These are phyloP conservation scores for Ulota crispa DNA, from an alignment of 225 moss, liverwort and hornwort genomes.

Conservation along the genomic window DNA sequence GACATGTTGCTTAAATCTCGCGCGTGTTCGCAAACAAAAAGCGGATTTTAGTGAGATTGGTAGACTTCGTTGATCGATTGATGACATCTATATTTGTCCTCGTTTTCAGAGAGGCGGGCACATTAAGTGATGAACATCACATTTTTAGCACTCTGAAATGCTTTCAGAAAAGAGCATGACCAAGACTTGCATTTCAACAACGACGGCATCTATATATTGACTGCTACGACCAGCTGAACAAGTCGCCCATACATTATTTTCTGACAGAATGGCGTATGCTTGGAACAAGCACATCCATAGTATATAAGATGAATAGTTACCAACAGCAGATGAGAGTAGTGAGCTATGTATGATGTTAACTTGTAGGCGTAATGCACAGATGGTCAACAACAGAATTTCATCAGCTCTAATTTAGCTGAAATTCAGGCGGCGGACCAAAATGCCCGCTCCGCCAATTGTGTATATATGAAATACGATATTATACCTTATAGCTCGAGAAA, in stretches of 20 bases:
- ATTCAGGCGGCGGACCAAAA: slow-evolving; percentile 14
- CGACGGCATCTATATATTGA: background rate
- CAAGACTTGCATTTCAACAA: background rate
- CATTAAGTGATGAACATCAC: background rate
- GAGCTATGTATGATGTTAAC: background rate
- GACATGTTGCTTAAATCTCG: background rate
- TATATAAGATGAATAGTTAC: background rate
- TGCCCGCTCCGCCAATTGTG: slow-evolving; percentile 27
- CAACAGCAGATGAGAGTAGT: background rate
- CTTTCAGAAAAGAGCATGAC: too few relatives aligned
- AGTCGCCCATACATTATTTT: background rate
- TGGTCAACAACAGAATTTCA: background rate
- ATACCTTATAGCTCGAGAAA: background rate
- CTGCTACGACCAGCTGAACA: background rate
- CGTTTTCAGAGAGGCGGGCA: background rate
- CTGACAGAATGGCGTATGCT: background rate
- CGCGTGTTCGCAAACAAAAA: background rate
- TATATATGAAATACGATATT: background rate
- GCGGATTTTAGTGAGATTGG: background rate
- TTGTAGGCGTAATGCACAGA: background rate
- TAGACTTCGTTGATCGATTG: background rate
- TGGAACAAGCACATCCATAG: background rate
- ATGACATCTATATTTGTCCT: background rate
- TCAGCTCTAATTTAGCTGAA: background rate
- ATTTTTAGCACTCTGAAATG: background rate